These are phyloP conservation scores for Puccinia triticina DNA, from an alignment of 1,284 basidiomycete genomes.

Conservation along the genomic window DNA sequence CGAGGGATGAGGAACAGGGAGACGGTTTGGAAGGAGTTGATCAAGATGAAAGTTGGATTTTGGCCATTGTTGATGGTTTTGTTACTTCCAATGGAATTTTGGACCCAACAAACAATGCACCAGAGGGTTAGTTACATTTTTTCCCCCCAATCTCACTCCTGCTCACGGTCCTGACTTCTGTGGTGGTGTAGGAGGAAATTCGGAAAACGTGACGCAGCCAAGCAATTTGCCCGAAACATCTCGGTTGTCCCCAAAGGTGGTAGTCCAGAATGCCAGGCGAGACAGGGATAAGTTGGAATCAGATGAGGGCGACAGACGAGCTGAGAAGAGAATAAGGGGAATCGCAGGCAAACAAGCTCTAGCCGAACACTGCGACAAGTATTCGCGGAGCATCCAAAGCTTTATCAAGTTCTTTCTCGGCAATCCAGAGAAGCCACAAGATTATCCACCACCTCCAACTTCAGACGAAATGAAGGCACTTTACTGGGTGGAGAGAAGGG, in stretches of 20 bases:
- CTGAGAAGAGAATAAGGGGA: not conserved
- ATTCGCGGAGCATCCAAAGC: too few species aligned
- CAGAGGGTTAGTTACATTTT: too few species aligned
- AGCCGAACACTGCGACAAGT: too few species aligned
- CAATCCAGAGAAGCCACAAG: not conserved
- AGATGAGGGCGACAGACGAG: not conserved
- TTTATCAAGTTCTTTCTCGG: too few species aligned
- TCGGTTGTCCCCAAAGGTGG: not conserved
- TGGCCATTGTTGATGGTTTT: not conserved
- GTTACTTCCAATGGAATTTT: not conserved
- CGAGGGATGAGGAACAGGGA: too few species aligned
- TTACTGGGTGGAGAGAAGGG: not conserved
- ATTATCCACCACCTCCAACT: conserved; percentile 8
- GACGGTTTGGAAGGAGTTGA: not conserved
- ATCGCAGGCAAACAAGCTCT: too few species aligned
- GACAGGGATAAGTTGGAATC: not conserved
- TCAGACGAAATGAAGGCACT: not conserved
- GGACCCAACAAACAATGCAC: too few species aligned
- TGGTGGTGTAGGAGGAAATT: not conserved
- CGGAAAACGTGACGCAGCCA: not conserved
- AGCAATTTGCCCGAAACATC: not conserved
- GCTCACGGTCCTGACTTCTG: not conserved
- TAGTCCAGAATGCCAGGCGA: not conserved
- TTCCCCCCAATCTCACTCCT: too few species aligned
- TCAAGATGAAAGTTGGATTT: not conserved